These are phyloP conservation scores for Neurospora sp. DNA, from an alignment of 2,329 filamentous ascomycete genomes.

Conservation along the genomic window DNA sequence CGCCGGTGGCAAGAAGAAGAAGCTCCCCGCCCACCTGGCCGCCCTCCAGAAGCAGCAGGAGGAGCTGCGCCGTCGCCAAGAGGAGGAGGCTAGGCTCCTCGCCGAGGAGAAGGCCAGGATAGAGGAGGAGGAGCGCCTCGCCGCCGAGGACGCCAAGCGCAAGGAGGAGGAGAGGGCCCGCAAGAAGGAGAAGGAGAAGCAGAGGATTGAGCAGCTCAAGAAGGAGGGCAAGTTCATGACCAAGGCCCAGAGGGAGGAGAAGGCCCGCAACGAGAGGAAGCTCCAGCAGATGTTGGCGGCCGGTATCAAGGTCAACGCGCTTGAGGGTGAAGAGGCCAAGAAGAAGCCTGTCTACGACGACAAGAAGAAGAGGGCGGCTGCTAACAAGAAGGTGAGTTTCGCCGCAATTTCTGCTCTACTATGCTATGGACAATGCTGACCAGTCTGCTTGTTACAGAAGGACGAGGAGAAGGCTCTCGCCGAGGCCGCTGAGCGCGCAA, in stretches of 20 bases:
- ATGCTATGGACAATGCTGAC: conserved; percentile 1
- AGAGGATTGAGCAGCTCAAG: conserved; percentile 78
- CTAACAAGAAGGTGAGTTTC: conserved; percentile 44
- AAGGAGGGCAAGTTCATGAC: conserved; percentile 80
- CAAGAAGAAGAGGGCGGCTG: conserved; percentile 69
- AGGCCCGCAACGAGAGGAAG: conserved; percentile 67
- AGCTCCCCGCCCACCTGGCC: conserved; percentile 65
- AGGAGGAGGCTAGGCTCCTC: conserved; percentile 47
- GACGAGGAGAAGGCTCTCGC: conserved; percentile 72
- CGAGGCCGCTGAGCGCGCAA: conserved; percentile 66
- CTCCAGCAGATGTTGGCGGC: conserved; percentile 78
- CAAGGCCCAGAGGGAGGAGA: conserved; percentile 76
- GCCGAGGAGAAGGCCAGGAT: conserved; percentile 56
- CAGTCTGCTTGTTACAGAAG: conserved; percentile 23
- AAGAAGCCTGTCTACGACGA: conserved; percentile 68
- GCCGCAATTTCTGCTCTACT: not conserved
- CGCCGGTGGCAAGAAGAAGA: conserved; percentile 71
- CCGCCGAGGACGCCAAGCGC: conserved; percentile 49
- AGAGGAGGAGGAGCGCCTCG: conserved; percentile 54
- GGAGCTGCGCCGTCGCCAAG: conserved; percentile 54
- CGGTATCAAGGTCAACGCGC: conserved; percentile 60
- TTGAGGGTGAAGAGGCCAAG: conserved; percentile 53
- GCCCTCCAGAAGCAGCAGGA: conserved; percentile 77
- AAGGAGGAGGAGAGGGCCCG: conserved; percentile 63
- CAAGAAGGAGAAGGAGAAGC: conserved; percentile 81